Evolutionary conservation across 345 rosid genomes (phyloP).

Genomic region (Noccaea caerulescens): DNA sequence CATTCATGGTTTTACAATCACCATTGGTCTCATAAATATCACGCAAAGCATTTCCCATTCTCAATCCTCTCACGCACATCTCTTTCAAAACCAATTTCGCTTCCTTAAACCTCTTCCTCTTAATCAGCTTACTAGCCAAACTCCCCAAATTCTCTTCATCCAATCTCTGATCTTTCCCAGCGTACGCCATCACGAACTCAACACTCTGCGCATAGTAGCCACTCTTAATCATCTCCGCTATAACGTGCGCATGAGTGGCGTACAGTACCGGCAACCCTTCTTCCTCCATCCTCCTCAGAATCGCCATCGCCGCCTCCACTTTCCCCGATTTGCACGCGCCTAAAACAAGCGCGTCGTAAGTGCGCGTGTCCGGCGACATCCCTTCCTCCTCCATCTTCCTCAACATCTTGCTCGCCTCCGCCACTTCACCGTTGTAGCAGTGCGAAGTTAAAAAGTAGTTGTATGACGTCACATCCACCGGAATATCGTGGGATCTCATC

Average conservation of each 20-base stretch:
- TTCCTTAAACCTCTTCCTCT: slow-evolving; percentile 44
- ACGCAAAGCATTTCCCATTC: slow-evolving; percentile 44
- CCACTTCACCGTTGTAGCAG: slow-evolving; percentile 51
- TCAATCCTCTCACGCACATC: slow-evolving; percentile 54
- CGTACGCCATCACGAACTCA: slow-evolving; percentile 59
- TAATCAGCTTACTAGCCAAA: slow-evolving; percentile 56
- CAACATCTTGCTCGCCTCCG: slow-evolving; percentile 50
- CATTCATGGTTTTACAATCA: neutral
- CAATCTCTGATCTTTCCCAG: slow-evolving; percentile 52
- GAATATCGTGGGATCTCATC: slow-evolving; percentile 46
- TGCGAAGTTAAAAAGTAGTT: slow-evolving; percentile 57
- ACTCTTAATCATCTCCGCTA: slow-evolving; percentile 45
- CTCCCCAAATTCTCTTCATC: slow-evolving; percentile 60
- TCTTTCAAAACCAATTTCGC: slow-evolving; percentile 59
- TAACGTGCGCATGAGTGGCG: slow-evolving; percentile 62
- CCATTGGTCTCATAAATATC: slow-evolving; percentile 10
- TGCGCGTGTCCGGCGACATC: slow-evolving; percentile 52
- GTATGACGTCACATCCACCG: slow-evolving; percentile 59
- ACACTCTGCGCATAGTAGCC: slow-evolving; percentile 54
- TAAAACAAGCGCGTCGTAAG: slow-evolving; percentile 74
- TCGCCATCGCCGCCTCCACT: slow-evolving; percentile 59
- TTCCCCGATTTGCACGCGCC: slow-evolving; percentile 65
- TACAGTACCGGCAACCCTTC: slow-evolving; percentile 52
- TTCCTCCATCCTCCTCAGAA: slow-evolving; percentile 71
- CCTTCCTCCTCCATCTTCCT: slow-evolving; percentile 58